These are phyloP conservation scores for Sarocladiaceae sp. DNA, from an alignment of 2,329 filamentous ascomycete species.

Conservation along the genomic window DNA sequence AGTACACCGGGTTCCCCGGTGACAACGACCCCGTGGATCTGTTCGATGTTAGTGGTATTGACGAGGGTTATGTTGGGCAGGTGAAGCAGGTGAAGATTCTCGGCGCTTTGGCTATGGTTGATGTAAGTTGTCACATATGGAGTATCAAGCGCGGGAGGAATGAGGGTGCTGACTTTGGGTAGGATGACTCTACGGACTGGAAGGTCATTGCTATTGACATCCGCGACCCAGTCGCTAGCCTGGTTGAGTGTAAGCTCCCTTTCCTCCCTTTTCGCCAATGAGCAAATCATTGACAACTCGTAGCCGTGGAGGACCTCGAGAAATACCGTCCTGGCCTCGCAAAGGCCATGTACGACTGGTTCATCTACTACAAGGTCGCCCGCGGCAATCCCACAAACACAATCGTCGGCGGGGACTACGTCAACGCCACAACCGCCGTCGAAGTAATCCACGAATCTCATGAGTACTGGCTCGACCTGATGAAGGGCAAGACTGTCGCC, in stretches of 20 bases:
- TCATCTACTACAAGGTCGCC: slow-evolving; percentile 36
- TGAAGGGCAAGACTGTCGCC: slow-evolving; percentile 30
- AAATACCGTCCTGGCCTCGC: slow-evolving; percentile 32
- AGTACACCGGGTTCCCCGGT: slow-evolving; percentile 30
- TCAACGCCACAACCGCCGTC: slow-evolving; percentile 27
- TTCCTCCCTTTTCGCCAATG: not conserved
- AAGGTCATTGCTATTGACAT: slow-evolving; percentile 35
- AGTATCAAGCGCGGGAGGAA: no score
- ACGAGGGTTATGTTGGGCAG: slow-evolving; percentile 29
- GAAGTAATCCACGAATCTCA: slow-evolving; percentile 31
- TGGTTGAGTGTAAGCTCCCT: slow-evolving; percentile 26
- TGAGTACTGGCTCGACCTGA: slow-evolving; percentile 33
- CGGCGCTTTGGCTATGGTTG: slow-evolving; percentile 33
- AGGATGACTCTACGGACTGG: slow-evolving; percentile 35
- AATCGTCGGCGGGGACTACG: slow-evolving; percentile 32
- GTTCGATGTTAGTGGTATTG: slow-evolving; percentile 32
- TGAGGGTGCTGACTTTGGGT: slow-evolving; percentile 3
- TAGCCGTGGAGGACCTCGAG: slow-evolving; percentile 32
- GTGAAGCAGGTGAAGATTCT: slow-evolving; percentile 38
- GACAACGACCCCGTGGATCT: slow-evolving; percentile 40
- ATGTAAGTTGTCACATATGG: slow-evolving; percentile 19
- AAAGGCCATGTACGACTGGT: slow-evolving; percentile 33
- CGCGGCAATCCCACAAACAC: slow-evolving; percentile 29
- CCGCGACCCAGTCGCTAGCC: slow-evolving; percentile 30
- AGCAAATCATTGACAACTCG: slow-evolving; percentile 11